A percentile compares a stretch with the other conserved stretches of the same genome.
Conservation (phyloP, 352 stramenopile species). For the Pythium inflatum region DNA sequence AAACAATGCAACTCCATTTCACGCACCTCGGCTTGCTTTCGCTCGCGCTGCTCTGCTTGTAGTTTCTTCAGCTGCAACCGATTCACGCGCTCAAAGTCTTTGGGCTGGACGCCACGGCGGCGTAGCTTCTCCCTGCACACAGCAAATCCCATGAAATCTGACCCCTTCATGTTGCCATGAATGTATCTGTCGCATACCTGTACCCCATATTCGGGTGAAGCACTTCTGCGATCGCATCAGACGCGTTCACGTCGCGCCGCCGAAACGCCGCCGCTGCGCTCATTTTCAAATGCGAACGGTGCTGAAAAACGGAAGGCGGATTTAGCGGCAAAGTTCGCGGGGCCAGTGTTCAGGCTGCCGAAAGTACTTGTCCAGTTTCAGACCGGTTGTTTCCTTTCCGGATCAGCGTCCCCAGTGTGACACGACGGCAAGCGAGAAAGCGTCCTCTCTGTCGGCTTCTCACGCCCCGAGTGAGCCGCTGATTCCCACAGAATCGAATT, state of each 20-base stretch:
- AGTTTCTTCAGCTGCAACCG: conserved; percentile 64
- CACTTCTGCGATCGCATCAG: conserved; percentile 65
- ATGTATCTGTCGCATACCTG: conserved; percentile 38
- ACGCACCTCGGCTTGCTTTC: conserved; percentile 51
- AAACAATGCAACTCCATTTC: too few species aligned
- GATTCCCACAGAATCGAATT: too few species aligned
- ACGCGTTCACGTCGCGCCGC: conserved; percentile 68
- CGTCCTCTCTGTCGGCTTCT: not conserved
- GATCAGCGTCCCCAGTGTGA: conserved; percentile 29
- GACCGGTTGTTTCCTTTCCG: conserved; percentile 30
- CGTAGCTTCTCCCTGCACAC: conserved; percentile 68
- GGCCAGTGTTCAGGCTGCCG: too few species aligned
- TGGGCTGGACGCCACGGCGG: conserved; percentile 55
- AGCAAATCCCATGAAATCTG: too few species aligned
- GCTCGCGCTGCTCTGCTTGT: conserved; percentile 62
- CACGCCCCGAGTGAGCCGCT: too few species aligned
- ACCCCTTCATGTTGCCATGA: too few species aligned
- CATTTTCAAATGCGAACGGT: conserved; percentile 30
- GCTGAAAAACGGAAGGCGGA: conserved; percentile 12
- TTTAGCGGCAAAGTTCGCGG: too few species aligned
- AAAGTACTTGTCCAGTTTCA: conserved; percentile 3
- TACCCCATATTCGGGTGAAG: conserved; percentile 66
- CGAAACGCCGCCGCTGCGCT: conserved; percentile 50
- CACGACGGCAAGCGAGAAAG: conserved; percentile 3
- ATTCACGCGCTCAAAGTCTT: conserved; percentile 69